Base-by-base conservation (phyloP, 768 basidiomycete genomes). In the Mycena floridula region DNA sequence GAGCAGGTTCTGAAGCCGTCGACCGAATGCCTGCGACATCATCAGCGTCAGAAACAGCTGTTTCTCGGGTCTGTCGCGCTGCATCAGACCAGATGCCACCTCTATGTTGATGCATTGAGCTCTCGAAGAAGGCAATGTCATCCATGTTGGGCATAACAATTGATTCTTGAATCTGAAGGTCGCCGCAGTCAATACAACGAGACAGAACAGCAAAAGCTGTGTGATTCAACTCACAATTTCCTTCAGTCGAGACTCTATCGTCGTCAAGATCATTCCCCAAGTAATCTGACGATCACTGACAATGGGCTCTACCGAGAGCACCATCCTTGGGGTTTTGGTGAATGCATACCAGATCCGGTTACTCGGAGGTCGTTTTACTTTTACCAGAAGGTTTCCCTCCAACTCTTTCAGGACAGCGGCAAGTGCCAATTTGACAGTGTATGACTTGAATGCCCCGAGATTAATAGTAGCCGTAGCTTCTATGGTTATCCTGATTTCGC, bases 91-190 rank as follows among this genome's bases (percentile, higher is more conserved):
- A 98, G 51, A 99, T 87, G 6, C 94, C 95, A 37, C 94, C 95
- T 27, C 95, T 82, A 46, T 76, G 82, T 41, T 58, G 54, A 54
- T 76, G 83, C 2, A 58, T 54, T 3, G 56, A 56, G 26, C 86
- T 94, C 60, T 96, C 87, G 59, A 95, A 98, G 74, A 93, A 97
- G 11, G 93, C 74, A 47, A 98, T 87, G 56, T 99, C 96, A 61
- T 99, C 96, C 92, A 97, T 96, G 64, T 96, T 90, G 5, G 96
- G 96, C 60, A 94, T 67, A 16, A 99, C 96, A 16, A 98, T 78
- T 0, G 93, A 93, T 53, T 99, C 95, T 54, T 81, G 76, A 46
- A 98, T 89, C 94, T 98, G 55, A 15, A 43, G 47, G 28, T 39
- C 39, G 38, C 15, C 11, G 37, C 47, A 30, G n/a, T n/a, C n/a